Conservation (phyloP, 495 filamentous ascomycete genomes). For the Aspergillus nanangensis region DNA sequence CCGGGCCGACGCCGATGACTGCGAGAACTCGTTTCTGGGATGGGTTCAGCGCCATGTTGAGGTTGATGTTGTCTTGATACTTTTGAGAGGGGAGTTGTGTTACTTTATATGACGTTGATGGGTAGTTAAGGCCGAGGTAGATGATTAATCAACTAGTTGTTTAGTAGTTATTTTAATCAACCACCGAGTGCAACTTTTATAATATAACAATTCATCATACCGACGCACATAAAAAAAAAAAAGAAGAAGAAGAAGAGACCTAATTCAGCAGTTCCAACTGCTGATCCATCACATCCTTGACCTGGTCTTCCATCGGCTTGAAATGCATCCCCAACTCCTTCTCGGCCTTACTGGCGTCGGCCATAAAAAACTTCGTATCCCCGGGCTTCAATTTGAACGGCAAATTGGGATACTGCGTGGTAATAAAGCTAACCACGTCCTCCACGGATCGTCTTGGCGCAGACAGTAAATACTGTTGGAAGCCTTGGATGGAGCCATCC, state of each 20-base stretch:
- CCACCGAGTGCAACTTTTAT: not conserved
- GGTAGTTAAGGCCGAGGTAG: not conserved
- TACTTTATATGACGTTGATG: not conserved
- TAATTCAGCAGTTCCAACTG: conserved; percentile 14
- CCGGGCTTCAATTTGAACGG: conserved; percentile 15
- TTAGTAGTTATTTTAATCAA: no score
- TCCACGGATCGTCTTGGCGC: conserved; percentile 16
- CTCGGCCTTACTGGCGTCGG: conserved; percentile 48
- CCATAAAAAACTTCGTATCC: conserved; percentile 34
- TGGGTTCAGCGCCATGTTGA: conserved; percentile 18
- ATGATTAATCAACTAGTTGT: not conserved
- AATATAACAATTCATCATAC: not conserved
- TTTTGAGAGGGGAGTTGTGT: not conserved
- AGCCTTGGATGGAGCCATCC: conserved; percentile 4
- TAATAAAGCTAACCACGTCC: conserved; percentile 19
- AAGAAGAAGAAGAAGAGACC: not conserved
- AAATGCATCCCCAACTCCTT: conserved; percentile 25
- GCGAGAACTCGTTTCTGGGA: conserved; percentile 20
- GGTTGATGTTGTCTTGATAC: not conserved
- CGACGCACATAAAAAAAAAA: not conserved
- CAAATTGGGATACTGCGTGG: conserved; percentile 21
- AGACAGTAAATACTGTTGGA: conserved; percentile 16
- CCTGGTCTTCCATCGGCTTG: conserved; percentile 17
- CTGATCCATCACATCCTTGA: conserved; percentile 28
- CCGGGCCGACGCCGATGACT: conserved; percentile 26